These are phyloP conservation scores for Iris macrosiphon DNA, from an alignment of 106 monocot genomes.

Conservation along the genomic window DNA sequence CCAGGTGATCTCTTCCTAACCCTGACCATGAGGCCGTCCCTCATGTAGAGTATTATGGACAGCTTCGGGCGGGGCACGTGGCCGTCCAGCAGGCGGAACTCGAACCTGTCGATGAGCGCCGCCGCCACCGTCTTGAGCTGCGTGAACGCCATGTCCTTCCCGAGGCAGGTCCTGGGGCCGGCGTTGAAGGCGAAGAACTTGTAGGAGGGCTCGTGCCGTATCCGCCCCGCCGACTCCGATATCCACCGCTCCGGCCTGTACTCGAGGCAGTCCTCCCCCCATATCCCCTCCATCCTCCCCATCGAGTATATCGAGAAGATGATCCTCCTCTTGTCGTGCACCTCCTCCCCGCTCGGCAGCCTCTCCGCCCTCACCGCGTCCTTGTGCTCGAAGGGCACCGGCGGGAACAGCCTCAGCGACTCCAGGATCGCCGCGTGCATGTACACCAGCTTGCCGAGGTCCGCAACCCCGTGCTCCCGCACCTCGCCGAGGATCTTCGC, in stretches of 20 bases:
- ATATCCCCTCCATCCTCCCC: slow-evolving; percentile 66
- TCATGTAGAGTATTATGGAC: slow-evolving; percentile 69
- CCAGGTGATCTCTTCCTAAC: slow-evolving; percentile 50
- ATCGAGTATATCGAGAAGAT: slow-evolving; percentile 44
- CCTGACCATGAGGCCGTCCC: slow-evolving; percentile 57
- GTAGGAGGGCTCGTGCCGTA: slow-evolving; percentile 44
- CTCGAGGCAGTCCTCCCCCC: slow-evolving; percentile 70
- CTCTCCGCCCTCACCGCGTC: slow-evolving; percentile 15
- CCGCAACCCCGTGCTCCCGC: background rate
- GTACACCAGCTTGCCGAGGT: slow-evolving; percentile 13
- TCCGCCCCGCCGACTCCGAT: slow-evolving; percentile 19
- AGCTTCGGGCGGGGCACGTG: slow-evolving; percentile 40
- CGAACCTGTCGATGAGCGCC: slow-evolving; percentile 30
- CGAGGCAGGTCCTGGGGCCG: slow-evolving; percentile 66
- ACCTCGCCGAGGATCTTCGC: slow-evolving; percentile 49
- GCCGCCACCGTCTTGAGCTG: slow-evolving; percentile 66
- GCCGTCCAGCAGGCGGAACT: slow-evolving; percentile 17
- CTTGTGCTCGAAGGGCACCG: slow-evolving; percentile 62
- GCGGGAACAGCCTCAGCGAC: slow-evolving; percentile 51
- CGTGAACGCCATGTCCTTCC: slow-evolving; percentile 52
- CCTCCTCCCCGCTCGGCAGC: slow-evolving; percentile 39
- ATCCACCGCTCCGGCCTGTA: slow-evolving; percentile 81
- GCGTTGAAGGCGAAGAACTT: slow-evolving; percentile 63
- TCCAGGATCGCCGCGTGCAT: slow-evolving; percentile 53
- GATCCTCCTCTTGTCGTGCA: slow-evolving; percentile 12